Base-by-base conservation (phyloP, 2,329 filamentous ascomycete species). In the Arthrobotrys sinensis region DNA sequence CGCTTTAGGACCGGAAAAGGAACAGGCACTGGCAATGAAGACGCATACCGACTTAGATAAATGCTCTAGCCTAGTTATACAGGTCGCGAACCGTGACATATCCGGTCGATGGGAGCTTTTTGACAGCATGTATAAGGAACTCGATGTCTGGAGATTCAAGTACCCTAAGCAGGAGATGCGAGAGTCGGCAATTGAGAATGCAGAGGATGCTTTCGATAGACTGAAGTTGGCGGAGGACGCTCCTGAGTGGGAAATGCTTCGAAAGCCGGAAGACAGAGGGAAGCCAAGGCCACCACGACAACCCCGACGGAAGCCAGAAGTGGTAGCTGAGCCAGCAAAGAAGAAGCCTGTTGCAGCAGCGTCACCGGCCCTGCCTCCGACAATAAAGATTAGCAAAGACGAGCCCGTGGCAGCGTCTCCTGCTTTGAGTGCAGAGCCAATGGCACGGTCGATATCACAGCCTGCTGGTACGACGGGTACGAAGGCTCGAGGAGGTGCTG, bases 111-210 rank as follows among this genome's bases (percentile, higher is more conserved):
- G 81, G 81, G 67, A 79, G 46, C 66, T 82, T 14, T 76, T 81
- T 16, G 81, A 82, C 52, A 71, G 80, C 14, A 76, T 81, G 57
- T 82, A 82, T 53, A 81, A 80, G 57, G 80, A 82, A n/a, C 72
- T 82, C 62, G 81, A 82, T 50, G 36, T 82, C 16, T 82, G 80
- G 80, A 81, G 80, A 48, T 82, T 82, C 53, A 80, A 80, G 14
- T 82, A 82, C 57, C 79, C 79, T 24, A 80, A 79, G 24, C 73
- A 69, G 32, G 70, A 79, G 21, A 80, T 81, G 53, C 79, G 81
- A 50, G 79, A 82, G n/a, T 40, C 62, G 50, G 81, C 81, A 4
- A 82, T 82, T 66, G 43, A 71, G 73, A 81, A 81, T 73, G 80
- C 79, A 12, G 76, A 80, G 38, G 79, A 77, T 16, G 81, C 81